Conservation (phyloP, 345 rosid species). For the Cardamine resedifolia region DNA sequence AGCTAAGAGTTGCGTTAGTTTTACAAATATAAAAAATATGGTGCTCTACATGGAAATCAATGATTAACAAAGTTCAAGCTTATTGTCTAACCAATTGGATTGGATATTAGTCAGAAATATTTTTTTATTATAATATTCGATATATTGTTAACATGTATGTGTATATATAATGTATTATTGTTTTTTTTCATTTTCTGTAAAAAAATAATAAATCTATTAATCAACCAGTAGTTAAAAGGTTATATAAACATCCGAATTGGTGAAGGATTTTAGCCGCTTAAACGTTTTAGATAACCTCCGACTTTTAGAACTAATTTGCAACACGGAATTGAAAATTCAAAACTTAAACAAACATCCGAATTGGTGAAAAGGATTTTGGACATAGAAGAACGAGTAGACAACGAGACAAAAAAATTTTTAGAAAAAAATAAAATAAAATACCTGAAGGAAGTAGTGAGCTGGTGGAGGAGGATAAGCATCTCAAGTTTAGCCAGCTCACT, state of each 20-base stretch:
- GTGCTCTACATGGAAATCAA: too few relatives aligned
- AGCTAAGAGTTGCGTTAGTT: neutral
- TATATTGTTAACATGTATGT: too few relatives aligned
- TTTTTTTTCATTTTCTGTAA: neutral
- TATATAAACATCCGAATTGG: neutral
- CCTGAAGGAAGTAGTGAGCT: conserved; percentile 80
- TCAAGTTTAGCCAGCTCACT: conserved; percentile 96
- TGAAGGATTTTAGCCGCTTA: neutral
- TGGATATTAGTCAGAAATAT: neutral
- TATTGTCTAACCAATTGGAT: neutral
- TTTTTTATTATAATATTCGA: neutral
- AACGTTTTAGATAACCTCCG: too few relatives aligned
- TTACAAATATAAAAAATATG: neutral
- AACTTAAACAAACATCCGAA: neutral
- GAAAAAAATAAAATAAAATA: too few relatives aligned
- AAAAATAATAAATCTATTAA: too few relatives aligned
- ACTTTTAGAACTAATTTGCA: too few relatives aligned
- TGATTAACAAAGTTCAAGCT: too few relatives aligned
- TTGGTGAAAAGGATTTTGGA: neutral
- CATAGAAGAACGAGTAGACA: too few relatives aligned
- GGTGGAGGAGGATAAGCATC: conserved; percentile 84
- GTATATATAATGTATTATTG: neutral
- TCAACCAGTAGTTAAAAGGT: neutral
- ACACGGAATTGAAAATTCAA: too few relatives aligned
- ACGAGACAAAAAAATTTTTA: too few relatives aligned